Evolutionary conservation across 345 rosid genomes (phyloP), one percentile per base, ranked within the genome.

Genomic region (Citrus sinensis): DNA sequence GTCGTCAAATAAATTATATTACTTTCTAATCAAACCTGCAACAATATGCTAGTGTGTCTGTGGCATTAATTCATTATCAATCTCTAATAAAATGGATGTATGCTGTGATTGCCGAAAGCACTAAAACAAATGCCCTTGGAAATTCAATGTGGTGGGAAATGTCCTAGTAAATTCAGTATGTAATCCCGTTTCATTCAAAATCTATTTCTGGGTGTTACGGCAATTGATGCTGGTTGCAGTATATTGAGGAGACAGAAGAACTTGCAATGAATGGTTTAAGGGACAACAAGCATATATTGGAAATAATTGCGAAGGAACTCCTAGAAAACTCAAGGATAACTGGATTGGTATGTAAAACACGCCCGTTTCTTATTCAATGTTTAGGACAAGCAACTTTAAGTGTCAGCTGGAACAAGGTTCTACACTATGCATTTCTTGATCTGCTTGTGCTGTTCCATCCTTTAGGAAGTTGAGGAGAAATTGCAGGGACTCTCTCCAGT

Each of bases 171-270:
- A 61, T 61, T 35, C 25, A 39, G 37, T 9, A 11, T 49, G 40
- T 61, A 55, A 35, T 32, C 22, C 51, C 13, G 2, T 62, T 70
- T 32, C 5, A 69, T 24, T 70, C n/a, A 49, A 49, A 46, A 29
- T 42, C 11, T 30, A 29, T 78, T 46, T 54, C 40, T 46, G 16
- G 13, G 69, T 63, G 6, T 58, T 49, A 55, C 65, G 76, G 70
- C 37, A 58, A 65, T 79, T 70, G 74, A 79, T 87, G 80, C 76
- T 80, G 83, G 79, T 87, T 77, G 76, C 89, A 95, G 99, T 95
- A 91, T 77, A 87, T 93, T 78, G 98, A 92, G 74, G 97, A 93
- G 85, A 90, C 99, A 4, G 98, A 95, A 89, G 96, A 93, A 82
- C 93, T 95, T 84, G 97, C 99, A 16, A 84, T 93, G 88, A 85